These are phyloP conservation scores for Combretum micranthum DNA, from an alignment of 345 rosid species.

Conservation along the genomic window DNA sequence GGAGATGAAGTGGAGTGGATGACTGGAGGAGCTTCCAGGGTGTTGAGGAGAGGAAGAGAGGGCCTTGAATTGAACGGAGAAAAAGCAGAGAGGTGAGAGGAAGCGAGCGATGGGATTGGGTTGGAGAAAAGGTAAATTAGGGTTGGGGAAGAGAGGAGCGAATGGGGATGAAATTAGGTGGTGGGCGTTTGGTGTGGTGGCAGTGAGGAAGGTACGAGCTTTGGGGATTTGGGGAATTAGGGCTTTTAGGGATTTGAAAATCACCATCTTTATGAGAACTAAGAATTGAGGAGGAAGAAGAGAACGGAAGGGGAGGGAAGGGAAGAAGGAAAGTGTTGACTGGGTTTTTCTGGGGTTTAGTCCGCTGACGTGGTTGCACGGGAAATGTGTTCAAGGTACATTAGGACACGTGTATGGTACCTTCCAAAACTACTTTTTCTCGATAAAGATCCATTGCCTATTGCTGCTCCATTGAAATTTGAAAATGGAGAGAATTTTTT, in stretches of 20 bases:
- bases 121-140: conserved; percentile 10
- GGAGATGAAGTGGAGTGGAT: conserved; percentile 57
- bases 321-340: too few species aligned
- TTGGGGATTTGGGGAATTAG: conserved; percentile 22
- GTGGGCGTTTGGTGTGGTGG: conserved; percentile 11
- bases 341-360: too few species aligned
- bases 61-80: conserved; percentile 70
- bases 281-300: neutral
- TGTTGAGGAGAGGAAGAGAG: conserved; percentile 66
- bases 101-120: conserved; percentile 19
- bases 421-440: too few species aligned
- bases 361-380: too few species aligned
- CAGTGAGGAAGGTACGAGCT: conserved; percentile 38
- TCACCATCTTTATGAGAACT: conserved; percentile 39
- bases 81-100: conserved; percentile 45
- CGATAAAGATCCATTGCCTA: too few species aligned
- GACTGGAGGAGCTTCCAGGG: conserved; percentile 92
- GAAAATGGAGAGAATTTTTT: too few species aligned
- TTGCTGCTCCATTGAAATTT: too few species aligned
- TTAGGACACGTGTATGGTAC: too few species aligned
- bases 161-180: conserved; percentile 17
- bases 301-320: too few species aligned
- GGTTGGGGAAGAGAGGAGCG: conserved; percentile 18
- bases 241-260: conserved; percentile 36
- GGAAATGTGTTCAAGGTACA: too few species aligned